These are phyloP conservation scores for Herpetomonas samuelpessoai DNA, from an alignment of 208 protist species.

Conservation along the genomic window DNA sequence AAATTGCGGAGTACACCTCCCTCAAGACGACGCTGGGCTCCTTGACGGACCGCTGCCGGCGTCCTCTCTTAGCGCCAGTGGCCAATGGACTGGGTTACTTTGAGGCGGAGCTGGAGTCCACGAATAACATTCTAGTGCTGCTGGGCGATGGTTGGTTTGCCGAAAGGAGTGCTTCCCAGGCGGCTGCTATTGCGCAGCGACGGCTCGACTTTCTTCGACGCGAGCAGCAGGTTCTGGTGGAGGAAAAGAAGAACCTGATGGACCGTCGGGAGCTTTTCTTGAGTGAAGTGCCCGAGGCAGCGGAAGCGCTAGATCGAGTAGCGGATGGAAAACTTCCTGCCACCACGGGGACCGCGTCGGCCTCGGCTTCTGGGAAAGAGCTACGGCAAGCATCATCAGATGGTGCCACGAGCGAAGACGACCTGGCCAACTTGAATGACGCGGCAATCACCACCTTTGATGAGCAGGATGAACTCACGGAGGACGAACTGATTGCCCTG, in stretches of 20 bases:
- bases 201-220: slow-evolving; percentile 68
- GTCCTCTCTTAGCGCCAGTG: slow-evolving; percentile 71
- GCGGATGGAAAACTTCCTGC: slow-evolving; percentile 23
- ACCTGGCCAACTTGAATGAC: slow-evolving; percentile 15
- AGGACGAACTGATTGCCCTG: slow-evolving; percentile 77
- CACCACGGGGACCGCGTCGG: background rate
- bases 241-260: slow-evolving; percentile 53
- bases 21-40: slow-evolving; percentile 47
- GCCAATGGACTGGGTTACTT: slow-evolving; percentile 81
- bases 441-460: slow-evolving; percentile 56
- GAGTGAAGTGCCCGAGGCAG: slow-evolving; percentile 59
- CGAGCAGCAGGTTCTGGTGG: slow-evolving; percentile 57
- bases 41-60: slow-evolving; percentile 52
- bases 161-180: slow-evolving; percentile 81
- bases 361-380: too few species aligned
- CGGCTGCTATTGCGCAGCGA: slow-evolving; percentile 54
- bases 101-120: slow-evolving; percentile 63
- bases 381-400: too few species aligned
- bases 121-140: slow-evolving; percentile 85
- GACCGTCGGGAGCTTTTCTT: slow-evolving; percentile 58
- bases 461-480: slow-evolving; percentile 72
- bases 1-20: slow-evolving; percentile 43
- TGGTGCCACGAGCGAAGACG: background rate
- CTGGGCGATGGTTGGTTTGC: slow-evolving; percentile 89
- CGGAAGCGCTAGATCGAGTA: slow-evolving; percentile 41